Conservation (phyloP, 2,329 filamentous ascomycete genomes). For the Stagonosporopsis vannaccii region DNA sequence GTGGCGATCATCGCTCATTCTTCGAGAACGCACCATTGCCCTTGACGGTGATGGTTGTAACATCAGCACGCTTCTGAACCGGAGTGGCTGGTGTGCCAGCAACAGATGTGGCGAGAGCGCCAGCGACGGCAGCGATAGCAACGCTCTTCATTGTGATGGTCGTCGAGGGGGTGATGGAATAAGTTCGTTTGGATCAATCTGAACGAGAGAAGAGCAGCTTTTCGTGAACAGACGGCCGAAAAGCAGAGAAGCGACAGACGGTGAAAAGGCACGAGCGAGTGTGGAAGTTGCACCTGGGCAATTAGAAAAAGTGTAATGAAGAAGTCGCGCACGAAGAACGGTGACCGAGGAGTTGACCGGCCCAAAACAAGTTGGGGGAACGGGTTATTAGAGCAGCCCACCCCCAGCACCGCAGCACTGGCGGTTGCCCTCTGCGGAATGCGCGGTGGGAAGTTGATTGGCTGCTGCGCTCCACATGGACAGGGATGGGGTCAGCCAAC, state of each 20-base stretch:
- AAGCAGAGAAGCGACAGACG: conserved; percentile 11
- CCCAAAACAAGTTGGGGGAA: conserved; percentile 17
- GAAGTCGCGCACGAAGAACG: conserved; percentile 19
- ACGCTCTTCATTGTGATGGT: conserved; percentile 60
- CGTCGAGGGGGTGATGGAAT: conserved; percentile 16
- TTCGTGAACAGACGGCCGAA: conserved; percentile 9
- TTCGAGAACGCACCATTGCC: conserved; percentile 60
- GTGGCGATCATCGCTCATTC: not conserved
- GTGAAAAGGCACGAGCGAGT: conserved; percentile 17
- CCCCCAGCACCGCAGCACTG: conserved; percentile 5
- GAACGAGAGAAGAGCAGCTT: conserved; percentile 1
- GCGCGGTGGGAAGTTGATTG: conserved; percentile 7
- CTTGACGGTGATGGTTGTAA: conserved; percentile 67
- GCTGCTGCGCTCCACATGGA: conserved; percentile 7
- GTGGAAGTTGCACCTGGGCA: conserved; percentile 3
- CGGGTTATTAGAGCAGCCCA: conserved; percentile 15
- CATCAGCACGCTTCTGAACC: conserved; percentile 48
- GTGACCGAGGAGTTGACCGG: conserved; percentile 13
- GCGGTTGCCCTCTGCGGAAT: conserved; percentile 20
- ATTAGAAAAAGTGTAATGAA: conserved; percentile 12
- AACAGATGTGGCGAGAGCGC: conserved; percentile 56
- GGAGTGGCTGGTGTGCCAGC: conserved; percentile 52
- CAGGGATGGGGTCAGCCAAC: conserved; percentile 20
- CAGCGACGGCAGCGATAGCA: conserved; percentile 55
- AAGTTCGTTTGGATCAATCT: conserved; percentile 6